These are phyloP conservation scores for Colletotrichum brevisporum DNA, from an alignment of 2,329 filamentous ascomycete genomes.

Conservation along the genomic window DNA sequence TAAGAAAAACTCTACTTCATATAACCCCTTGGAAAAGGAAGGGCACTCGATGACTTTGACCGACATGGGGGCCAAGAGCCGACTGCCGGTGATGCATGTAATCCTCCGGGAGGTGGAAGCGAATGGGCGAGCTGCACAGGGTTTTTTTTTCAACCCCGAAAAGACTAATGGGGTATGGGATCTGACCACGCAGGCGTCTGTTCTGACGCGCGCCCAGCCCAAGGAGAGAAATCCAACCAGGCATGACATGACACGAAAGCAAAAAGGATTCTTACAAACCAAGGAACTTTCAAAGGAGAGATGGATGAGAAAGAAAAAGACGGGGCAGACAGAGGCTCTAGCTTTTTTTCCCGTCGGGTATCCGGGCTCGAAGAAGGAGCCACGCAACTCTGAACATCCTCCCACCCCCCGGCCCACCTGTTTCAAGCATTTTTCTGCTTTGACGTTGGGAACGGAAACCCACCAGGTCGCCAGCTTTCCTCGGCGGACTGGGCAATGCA, in stretches of 20 bases:
- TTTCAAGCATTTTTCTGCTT: slow-evolving; percentile 40
- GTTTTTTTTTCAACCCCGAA: not conserved
- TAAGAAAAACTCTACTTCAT: too few species aligned
- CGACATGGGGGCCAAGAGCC: not conserved
- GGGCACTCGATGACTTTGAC: not conserved
- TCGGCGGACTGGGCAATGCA: slow-evolving; percentile 11
- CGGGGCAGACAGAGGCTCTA: not conserved
- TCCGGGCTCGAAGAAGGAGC: slow-evolving; percentile 29
- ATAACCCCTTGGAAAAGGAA: too few species aligned
- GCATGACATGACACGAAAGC: slow-evolving; percentile 2
- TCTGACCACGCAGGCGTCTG: slow-evolving; percentile 25
- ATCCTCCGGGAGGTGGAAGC: not conserved
- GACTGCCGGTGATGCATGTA: slow-evolving; percentile 14
- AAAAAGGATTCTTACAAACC: not conserved
- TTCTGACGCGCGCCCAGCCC: slow-evolving; percentile 37
- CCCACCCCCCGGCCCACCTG: slow-evolving; percentile 28
- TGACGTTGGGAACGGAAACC: slow-evolving; percentile 33
- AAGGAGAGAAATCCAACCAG: slow-evolving; percentile 6
- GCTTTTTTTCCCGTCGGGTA: slow-evolving; percentile 21
- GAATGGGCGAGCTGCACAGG: not conserved
- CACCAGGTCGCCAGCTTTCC: slow-evolving; percentile 9
- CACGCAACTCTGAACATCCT: slow-evolving; percentile 26
- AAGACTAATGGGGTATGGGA: slow-evolving; percentile 21
- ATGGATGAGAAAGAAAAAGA: not conserved
- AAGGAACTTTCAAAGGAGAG: not conserved